phyloP scores from a whole-genome alignment of 2,329 filamentous ascomycete genomes.

The Dactylellina leptospora region DNA sequence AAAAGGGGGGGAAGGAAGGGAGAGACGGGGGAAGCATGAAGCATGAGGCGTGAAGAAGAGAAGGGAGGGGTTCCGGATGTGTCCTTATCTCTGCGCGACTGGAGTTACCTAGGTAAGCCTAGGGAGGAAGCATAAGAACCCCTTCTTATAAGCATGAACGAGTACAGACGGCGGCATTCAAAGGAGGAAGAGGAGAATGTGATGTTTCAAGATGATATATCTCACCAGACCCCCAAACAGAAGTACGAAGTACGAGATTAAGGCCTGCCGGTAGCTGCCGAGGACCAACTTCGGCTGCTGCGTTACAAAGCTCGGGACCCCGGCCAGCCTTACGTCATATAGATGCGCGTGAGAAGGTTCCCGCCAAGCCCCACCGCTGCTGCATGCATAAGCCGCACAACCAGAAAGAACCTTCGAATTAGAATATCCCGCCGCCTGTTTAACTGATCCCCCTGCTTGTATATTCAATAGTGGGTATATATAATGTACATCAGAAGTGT shows the following conservation, averaged over 20 bases:
- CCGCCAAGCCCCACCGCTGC: slow-evolving; percentile 18
- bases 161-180: no score
- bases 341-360: slow-evolving; percentile 12
- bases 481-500: slow-evolving; percentile 4
- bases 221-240: no score
- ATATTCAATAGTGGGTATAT: not conserved
- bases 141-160: slow-evolving; percentile 14
- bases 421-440: not conserved
- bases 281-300: slow-evolving; percentile 2
- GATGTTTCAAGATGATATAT: no score
- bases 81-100: slow-evolving; percentile 49
- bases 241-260: slow-evolving; percentile 18
- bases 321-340: slow-evolving; percentile 36
- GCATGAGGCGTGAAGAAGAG: no score
- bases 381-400: slow-evolving; percentile 3
- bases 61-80: slow-evolving; percentile 13
- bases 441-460: not conserved
- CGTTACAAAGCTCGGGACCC: slow-evolving; percentile 3
- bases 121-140: slow-evolving; percentile 23
- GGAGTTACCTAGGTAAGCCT: slow-evolving; percentile 43
- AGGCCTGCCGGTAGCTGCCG: no score
- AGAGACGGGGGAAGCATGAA: slow-evolving; percentile 3
- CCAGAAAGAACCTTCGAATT: not conserved
- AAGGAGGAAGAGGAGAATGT: no score
- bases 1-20: not conserved